These are phyloP conservation scores for Wallemia mellicola DNA, from an alignment of 1,284 basidiomycete species.

Conservation along the genomic window DNA sequence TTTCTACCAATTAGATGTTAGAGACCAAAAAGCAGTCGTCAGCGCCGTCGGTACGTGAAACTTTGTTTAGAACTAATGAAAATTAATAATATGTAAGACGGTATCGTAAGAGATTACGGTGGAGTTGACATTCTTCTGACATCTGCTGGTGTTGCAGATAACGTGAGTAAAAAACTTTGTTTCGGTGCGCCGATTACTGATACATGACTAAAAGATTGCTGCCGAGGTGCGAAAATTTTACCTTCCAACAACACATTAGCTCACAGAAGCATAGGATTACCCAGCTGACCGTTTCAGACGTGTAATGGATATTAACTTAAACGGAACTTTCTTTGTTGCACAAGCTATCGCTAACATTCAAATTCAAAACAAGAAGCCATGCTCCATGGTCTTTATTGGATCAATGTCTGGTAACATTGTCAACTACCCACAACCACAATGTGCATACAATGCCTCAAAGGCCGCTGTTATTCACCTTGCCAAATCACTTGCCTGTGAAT, in stretches of 20 bases:
- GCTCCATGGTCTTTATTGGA: slow-evolving; percentile 22
- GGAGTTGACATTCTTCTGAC: neutral
- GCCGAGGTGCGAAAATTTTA: neutral
- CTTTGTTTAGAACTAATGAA: neutral
- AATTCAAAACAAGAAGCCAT: slow-evolving; percentile 1
- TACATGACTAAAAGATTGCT: neutral
- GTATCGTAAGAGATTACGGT: neutral
- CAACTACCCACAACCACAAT: slow-evolving; percentile 17
- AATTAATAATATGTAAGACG: neutral
- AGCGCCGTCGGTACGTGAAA: neutral
- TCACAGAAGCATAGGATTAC: neutral
- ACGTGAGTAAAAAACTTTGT: neutral
- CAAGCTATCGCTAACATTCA: neutral
- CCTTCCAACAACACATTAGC: neutral
- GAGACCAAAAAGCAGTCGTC: neutral
- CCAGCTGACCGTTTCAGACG: neutral
- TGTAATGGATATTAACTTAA: neutral
- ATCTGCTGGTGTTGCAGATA: neutral
- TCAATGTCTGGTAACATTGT: slow-evolving; percentile 24
- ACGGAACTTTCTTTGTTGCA: neutral
- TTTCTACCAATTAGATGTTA: slow-evolving; percentile 1
- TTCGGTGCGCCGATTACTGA: no score
- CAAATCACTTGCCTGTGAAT: slow-evolving; percentile 30
- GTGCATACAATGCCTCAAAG: slow-evolving; percentile 22
- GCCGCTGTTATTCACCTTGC: slow-evolving; percentile 25